Evolutionary conservation across 305 asterid genomes (phyloP).

Genomic region (Stenogyne calaminthoides): DNA sequence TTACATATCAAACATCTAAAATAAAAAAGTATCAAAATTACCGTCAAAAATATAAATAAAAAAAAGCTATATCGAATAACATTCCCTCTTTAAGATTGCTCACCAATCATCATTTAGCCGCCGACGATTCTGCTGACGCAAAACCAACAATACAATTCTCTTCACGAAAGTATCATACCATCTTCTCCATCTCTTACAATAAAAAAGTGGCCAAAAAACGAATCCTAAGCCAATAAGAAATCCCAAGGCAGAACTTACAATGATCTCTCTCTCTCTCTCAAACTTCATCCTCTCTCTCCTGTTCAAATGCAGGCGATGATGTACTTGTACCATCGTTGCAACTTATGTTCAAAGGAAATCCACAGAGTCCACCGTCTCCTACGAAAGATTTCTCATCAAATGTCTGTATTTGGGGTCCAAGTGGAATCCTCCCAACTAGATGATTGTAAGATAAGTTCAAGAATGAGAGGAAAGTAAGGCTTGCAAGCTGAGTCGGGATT

Average conservation of each 20-base stretch:
- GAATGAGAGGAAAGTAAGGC: constrained; percentile 47
- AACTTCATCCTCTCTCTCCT: constrained; percentile 26
- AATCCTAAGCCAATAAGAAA: constrained; percentile 37
- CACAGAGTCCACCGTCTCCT: constrained; percentile 57
- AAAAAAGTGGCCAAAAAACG: constrained; percentile 32
- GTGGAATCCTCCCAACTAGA: constrained; percentile 48
- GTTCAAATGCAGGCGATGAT: constrained; percentile 31
- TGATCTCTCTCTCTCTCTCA: constrained; percentile 24
- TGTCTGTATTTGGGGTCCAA: constrained; percentile 51
- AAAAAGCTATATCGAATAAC: too few species aligned
- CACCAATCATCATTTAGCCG: constrained; percentile 29
- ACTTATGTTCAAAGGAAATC: constrained; percentile 42
- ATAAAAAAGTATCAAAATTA: too few species aligned
- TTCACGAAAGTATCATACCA: constrained; percentile 10
- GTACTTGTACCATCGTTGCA: constrained; percentile 25
- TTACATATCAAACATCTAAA: too few species aligned
- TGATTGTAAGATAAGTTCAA: constrained; percentile 51
- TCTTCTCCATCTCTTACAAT: constrained; percentile 30
- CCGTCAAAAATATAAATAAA: too few species aligned
- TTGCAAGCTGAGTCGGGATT: constrained; percentile 46
- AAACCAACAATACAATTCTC: constrained; percentile 6
- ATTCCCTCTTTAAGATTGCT: background rate
- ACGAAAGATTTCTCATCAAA: constrained; percentile 39
- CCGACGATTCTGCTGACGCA: constrained; percentile 5
- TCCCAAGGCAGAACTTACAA: constrained; percentile 38